Evolutionary conservation across 352 stramenopile genomes (phyloP), one percentile per base, ranked within the genome.

Genomic region (Pythium aquatile): DNA sequence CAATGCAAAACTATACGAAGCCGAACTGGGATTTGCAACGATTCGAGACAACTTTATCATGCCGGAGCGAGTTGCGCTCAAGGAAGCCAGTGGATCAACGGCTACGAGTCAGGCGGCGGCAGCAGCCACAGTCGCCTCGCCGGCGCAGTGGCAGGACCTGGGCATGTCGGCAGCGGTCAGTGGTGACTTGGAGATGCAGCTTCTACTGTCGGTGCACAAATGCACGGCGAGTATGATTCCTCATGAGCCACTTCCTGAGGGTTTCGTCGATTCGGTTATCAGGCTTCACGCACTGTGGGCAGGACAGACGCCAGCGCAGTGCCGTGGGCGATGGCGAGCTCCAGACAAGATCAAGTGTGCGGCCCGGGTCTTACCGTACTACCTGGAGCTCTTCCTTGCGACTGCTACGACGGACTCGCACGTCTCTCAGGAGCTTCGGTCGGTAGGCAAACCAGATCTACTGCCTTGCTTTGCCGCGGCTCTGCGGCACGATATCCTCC

Each of bases 41-140:
- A 71, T 90, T 20, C 71, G 76, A 28, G 81, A 87, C 46, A 88
- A 87, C 47, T 90, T 88, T 51, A 61, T 88, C 35, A 60, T 58
- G 3, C 81, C 81, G 2, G 77, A 84, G 7, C 70, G 66, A 13
- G 76, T 85, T 2, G 70, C 72, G 2, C 69, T 90, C 17, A 88
- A 88, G 57, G 74, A 88, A 58, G 55, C 51, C 46, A 53, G 24
- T 26, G 47, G 28, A 0, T 17, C 53, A 1, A 37, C 33, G 2
- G 3, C 49, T 10, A 2, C 28, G 14, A 46, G 26, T 13, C 8
- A 17, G 17, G 20, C 17, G 8, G 24, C 16, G 37, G 47, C 55
- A 33, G 4, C 24, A n/a, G 37, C 33, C 1, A 76, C 70, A 3
- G 61, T 63, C 1, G 48, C 80, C 10, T 62, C 55, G n/a, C 40